phyloP scores from a whole-genome alignment of 495 filamentous ascomycete genomes.

The Penicillium lagena region DNA sequence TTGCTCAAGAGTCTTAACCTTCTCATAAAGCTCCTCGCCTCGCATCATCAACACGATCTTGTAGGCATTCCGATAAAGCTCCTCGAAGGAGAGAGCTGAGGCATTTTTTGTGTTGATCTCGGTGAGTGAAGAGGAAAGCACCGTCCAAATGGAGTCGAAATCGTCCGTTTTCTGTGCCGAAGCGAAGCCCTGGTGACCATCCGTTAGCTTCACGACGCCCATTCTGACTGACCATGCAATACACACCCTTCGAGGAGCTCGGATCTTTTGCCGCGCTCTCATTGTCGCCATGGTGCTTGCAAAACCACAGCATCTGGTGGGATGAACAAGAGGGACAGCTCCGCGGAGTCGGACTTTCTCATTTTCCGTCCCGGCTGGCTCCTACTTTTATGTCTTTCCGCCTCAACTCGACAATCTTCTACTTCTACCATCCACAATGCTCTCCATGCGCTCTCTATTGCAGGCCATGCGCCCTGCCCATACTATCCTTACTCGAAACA shows the following conservation, averaged over 20 bases:
- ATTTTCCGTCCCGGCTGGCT: neutral
- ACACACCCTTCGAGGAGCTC: constrained; percentile 63
- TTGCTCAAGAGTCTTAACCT: constrained; percentile 72
- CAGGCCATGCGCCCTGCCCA: constrained; percentile 11
- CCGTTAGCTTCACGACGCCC: neutral
- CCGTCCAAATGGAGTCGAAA: constrained; percentile 76
- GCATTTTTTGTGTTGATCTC: constrained; percentile 93
- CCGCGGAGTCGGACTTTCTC: neutral
- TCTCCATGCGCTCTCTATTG: constrained; percentile 14
- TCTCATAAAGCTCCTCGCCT: constrained; percentile 75
- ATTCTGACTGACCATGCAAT: neutral
- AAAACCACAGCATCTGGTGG: neutral
- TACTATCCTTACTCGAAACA: constrained; percentile 2
- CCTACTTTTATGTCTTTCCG: neutral
- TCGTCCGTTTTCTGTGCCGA: constrained; percentile 50
- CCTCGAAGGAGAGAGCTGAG: constrained; percentile 86
- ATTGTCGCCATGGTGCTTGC: constrained; percentile 52
- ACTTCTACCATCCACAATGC: neutral
- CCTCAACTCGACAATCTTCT: neutral
- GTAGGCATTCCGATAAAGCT: constrained; percentile 93
- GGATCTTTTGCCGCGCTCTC: constrained; percentile 61
- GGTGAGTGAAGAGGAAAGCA: constrained; percentile 62
- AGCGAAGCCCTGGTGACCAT: constrained; percentile 40
- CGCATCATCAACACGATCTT: constrained; percentile 86
- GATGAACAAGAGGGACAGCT: neutral